These are phyloP conservation scores for Colletotrichum agaves DNA, from an alignment of 2,329 filamentous ascomycete species.

Conservation along the genomic window DNA sequence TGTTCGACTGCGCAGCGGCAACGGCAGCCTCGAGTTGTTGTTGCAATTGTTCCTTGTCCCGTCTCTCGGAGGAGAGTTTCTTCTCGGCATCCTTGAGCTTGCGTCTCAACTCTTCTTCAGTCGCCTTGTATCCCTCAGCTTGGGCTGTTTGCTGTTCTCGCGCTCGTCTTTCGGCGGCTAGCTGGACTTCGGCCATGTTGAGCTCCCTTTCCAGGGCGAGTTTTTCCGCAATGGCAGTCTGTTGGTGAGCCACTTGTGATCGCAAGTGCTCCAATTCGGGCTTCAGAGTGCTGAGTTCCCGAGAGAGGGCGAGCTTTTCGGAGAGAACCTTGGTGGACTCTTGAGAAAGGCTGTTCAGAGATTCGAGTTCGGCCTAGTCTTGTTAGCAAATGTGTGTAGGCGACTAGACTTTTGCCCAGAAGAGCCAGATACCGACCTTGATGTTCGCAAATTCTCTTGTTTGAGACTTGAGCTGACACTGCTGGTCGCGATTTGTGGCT, in stretches of 20 bases:
- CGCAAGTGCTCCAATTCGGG: conserved; percentile 67
- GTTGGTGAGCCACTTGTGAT: conserved; percentile 67
- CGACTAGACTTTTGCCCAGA: too few species aligned
- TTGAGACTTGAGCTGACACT: conserved; percentile 60
- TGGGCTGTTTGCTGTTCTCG: conserved; percentile 28
- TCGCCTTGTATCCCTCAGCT: conserved; percentile 15
- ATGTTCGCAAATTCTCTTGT: conserved; percentile 59
- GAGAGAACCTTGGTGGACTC: conserved; percentile 77
- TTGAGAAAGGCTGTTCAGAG: conserved; percentile 72
- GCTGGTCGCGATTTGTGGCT: conserved; percentile 56
- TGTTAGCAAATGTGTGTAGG: neutral
- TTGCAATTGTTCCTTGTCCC: conserved; percentile 34
- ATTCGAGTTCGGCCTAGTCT: conserved; percentile 74
- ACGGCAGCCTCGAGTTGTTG: conserved; percentile 61
- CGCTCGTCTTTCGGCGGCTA: conserved; percentile 76
- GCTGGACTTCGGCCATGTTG: conserved; percentile 79
- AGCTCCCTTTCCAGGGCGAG: conserved; percentile 82
- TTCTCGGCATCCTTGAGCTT: conserved; percentile 51
- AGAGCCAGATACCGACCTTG: conserved; percentile 50
- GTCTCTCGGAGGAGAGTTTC: conserved; percentile 47
- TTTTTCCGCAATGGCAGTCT: conserved; percentile 80
- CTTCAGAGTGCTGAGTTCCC: conserved; percentile 63
- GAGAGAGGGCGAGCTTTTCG: conserved; percentile 64
- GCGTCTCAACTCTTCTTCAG: conserved; percentile 51
- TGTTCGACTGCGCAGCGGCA: conserved; percentile 69